A percentile compares a stretch with the other conserved stretches of the same genome.
Conservation (phyloP, 257 asterid species). For the Jasminum sambac region DNA sequence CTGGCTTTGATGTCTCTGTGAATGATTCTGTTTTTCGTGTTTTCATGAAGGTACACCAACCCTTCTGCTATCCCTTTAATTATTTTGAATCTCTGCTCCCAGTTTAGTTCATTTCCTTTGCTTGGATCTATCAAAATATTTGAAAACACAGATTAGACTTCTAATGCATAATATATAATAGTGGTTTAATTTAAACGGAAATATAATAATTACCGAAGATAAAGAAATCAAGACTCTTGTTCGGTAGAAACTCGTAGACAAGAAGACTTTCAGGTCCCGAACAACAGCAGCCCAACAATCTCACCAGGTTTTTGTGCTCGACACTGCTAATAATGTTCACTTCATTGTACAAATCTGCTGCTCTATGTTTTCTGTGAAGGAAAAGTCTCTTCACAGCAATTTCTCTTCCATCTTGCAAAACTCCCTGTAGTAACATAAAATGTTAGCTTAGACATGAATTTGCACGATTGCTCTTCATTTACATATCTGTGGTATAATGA, state of each 20-base stretch:
- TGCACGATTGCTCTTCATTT: not conserved
- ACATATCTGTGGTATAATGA: not conserved
- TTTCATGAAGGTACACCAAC: constrained; percentile 43
- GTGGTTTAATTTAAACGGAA: not conserved
- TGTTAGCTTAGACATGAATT: not conserved
- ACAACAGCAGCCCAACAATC: constrained; percentile 52
- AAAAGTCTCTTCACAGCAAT: constrained; percentile 40
- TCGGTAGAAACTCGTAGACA: constrained; percentile 42
- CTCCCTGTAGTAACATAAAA: not conserved
- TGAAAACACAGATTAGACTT: not conserved
- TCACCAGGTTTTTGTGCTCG: constrained; percentile 51
- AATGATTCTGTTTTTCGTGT: constrained; percentile 34
- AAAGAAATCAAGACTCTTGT: constrained; percentile 50
- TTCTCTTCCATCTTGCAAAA: constrained; percentile 28
- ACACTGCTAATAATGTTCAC: constrained; percentile 52
- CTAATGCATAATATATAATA: not conserved
- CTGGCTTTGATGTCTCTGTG: constrained; percentile 48
- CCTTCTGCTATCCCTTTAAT: constrained; percentile 42
- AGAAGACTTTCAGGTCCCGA: constrained; percentile 57
- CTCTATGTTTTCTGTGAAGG: not conserved
- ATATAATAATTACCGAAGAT: constrained; percentile 39
- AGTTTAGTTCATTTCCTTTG: constrained; percentile 32
- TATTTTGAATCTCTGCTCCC: constrained; percentile 37
- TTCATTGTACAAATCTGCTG: constrained; percentile 43
- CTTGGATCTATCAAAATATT: constrained; percentile 24